Evolutionary conservation across 345 rosid genomes (phyloP).

Genomic region (Clausena lansium): DNA sequence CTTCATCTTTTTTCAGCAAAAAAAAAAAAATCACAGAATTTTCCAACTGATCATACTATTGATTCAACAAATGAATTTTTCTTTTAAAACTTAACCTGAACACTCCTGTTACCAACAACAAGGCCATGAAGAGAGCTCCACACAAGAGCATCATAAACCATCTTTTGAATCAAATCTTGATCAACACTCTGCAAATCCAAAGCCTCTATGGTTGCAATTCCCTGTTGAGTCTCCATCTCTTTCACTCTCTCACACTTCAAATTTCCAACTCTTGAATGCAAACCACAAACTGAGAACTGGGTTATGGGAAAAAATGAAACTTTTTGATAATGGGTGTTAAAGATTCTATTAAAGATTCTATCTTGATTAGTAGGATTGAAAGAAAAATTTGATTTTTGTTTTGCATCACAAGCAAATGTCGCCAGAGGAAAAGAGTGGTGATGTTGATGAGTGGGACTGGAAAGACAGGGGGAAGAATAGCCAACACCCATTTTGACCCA

Average conservation of each 20-base stretch:
- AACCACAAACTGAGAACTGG: constrained; percentile 3
- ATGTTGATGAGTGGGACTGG: constrained; percentile 6
- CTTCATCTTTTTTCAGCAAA: background rate
- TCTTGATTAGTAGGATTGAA: constrained; percentile 7
- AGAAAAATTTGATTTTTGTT: constrained; percentile 30
- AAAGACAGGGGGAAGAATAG: constrained; percentile 30
- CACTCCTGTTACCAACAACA: constrained; percentile 76
- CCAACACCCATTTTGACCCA: constrained; percentile 50
- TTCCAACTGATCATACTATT: background rate
- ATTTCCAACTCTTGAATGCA: constrained; percentile 22
- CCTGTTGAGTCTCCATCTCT: constrained; percentile 43
- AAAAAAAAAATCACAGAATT: background rate
- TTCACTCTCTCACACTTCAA: constrained; percentile 39
- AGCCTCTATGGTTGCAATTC: constrained; percentile 25
- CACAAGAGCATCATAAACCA: constrained; percentile 90
- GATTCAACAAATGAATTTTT: background rate
- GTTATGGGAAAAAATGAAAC: constrained; percentile 9
- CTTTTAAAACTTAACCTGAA: constrained; percentile 41
- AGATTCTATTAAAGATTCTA: background rate
- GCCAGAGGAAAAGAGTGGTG: constrained; percentile 15
- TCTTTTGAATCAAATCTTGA: constrained; percentile 57
- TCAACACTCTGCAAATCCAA: constrained; percentile 51
- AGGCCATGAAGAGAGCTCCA: constrained; percentile 97
- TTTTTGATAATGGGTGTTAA: constrained; percentile 1
- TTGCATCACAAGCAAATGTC: constrained; percentile 8